Base-by-base conservation (phyloP, 106 monocot genomes). In the Triglochin maritima region DNA sequence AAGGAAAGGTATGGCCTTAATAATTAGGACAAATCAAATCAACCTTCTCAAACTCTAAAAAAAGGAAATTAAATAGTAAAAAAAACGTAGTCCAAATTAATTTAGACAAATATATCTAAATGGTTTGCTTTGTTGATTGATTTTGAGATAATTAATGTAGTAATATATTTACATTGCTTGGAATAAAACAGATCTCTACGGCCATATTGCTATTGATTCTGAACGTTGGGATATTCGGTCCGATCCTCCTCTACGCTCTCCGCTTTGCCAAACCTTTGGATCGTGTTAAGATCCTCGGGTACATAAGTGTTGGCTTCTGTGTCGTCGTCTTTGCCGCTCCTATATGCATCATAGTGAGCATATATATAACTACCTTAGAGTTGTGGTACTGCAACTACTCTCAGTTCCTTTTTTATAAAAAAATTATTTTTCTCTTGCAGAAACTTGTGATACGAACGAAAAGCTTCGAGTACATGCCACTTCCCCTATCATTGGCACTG, bases 221-320 rank as follows among this genome's bases (percentile, higher is more conserved):
- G 69, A 80, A 93, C 49, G 74, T 83, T 7, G 79, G 56, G 10
- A 5, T 59, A 10, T 86, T 84, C 41, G 73, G 81, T 2, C 11
- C 67, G 29, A 89, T 93, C 45, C 49, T 93, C 44, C 51, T 82
- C 2, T 17, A 67, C 41, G 88, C 81, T 16, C 47, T 76, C 13
- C 48, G 63, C 1, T 12, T 76, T 0, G 5, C 56, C 4, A 47
- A 57, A 42, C 69, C 56, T 12, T 46, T 42, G 9, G 47, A 4
- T 5, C 60, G 76, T 4, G 49, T 64, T 2, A 51, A 15, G 1
- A 46, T 50, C 10, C 14, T 76, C 53, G 76, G 76, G 2, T 76
- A 57, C 55, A 56, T 76, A 16, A 62, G 69, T 17, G 62, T 70
- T 6, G 54, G 9, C 54, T 69, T 76, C 55, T 62, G 69, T 44